Percentiles rank a stretch among this genome's conserved stretches.
Evolutionary conservation across 2,329 filamentous ascomycete species (phyloP).

Genomic region (Diaporthe citrichinensis): DNA sequence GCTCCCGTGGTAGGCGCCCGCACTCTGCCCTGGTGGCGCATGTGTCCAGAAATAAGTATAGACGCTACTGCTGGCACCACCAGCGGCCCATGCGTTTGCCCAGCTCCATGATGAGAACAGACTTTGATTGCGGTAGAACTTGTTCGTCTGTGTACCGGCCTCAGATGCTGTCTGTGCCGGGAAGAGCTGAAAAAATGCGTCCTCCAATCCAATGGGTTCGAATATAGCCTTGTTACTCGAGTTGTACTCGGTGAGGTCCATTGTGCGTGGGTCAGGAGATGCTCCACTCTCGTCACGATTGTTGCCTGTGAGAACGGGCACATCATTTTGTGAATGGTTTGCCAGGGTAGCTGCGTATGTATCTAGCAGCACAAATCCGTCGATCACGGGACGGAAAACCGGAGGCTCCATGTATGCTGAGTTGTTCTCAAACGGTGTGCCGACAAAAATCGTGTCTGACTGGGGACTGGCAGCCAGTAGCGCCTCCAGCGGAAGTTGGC

Average conservation of each 20-base stretch:
- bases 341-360: slow-evolving; percentile 8
- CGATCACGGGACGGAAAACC: slow-evolving; percentile 25
- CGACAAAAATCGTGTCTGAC: slow-evolving; percentile 21
- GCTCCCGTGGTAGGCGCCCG: slow-evolving; percentile 49
- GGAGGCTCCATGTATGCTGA: slow-evolving; percentile 19
- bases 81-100: slow-evolving; percentile 46
- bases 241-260: slow-evolving; percentile 42
- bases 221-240: slow-evolving; percentile 44
- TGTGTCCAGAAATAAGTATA: slow-evolving; percentile 51
- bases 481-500: slow-evolving; percentile 41
- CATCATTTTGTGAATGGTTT: slow-evolving; percentile 7
- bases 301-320: slow-evolving; percentile 33
- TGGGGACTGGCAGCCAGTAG: slow-evolving; percentile 1
- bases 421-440: slow-evolving; percentile 3
- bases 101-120: slow-evolving; percentile 47
- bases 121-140: slow-evolving; percentile 46
- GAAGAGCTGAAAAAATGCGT: slow-evolving; percentile 46
- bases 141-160: slow-evolving; percentile 45
- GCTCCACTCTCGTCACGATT: slow-evolving; percentile 38
- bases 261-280: slow-evolving; percentile 17
- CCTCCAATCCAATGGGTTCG: slow-evolving; percentile 37
- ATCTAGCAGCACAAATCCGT: slow-evolving; percentile 32
- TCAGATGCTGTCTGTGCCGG: slow-evolving; percentile 45
- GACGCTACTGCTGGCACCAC: slow-evolving; percentile 46
- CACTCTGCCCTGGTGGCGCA: slow-evolving; percentile 46